Base-by-base conservation (phyloP, 2,329 filamentous ascomycete genomes). In the Neoscytalidium dimidiatum region DNA sequence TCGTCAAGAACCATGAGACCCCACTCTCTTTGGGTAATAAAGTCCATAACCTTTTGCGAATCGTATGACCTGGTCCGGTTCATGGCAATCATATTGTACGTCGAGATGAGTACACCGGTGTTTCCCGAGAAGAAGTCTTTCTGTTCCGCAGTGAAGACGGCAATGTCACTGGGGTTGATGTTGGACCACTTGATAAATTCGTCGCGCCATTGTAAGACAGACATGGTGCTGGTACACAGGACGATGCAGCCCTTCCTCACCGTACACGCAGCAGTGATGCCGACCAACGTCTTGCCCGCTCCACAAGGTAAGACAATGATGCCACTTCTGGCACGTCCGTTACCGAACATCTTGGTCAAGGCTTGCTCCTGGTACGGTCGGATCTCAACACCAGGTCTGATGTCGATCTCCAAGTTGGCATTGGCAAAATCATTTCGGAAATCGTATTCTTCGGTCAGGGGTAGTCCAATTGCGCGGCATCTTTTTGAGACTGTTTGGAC, bases 171-270 rank as follows among this genome's bases (percentile, higher is more conserved):
- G 0, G 94, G 92, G 71, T 94, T 91, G 67, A 96, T 96, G 73
- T 98, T 98, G n/a, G 94, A 97, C 95, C 95, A 99, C 72, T 97
- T 97, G 68, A 98, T 81, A 74, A 99, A 99, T 74, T 99, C 95
- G 67, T 95, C 90, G 66, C 93, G 86, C 95, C 95, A 99, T 77
- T 99, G 95, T 21, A 96, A 90, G 5, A 96, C 95, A 6, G 93
- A 97, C 94, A 99, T 99, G 62, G 92, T 94, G 74, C 92, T 97
- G 2, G 95, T 99, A 80, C 93, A 97, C 21, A 99, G 87, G 7
- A 99, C 92, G 65, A 99, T 94, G 23, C 94, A 89, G 11, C 94
- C 94, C 81, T 98, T 99, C 78, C 96, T 96, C 78, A 99, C 94
- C 3, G 95, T 98, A 79, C 95, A 98, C 21, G 94, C 95, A 46